These are phyloP conservation scores for Podaxis sp. DNA, from an alignment of 768 basidiomycete species.

Conservation along the genomic window DNA sequence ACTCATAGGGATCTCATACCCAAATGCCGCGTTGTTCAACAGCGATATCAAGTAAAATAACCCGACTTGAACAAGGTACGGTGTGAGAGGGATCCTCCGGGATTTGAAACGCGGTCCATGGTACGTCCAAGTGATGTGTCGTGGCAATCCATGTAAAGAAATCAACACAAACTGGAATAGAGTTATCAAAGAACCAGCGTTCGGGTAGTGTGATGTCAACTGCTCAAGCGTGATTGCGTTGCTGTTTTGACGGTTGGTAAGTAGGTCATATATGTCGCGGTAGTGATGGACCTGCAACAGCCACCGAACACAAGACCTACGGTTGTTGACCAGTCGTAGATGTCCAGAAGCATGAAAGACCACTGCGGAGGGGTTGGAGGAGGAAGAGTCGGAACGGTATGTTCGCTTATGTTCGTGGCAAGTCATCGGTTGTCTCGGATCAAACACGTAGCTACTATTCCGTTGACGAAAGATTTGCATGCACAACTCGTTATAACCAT, in stretches of 20 bases:
- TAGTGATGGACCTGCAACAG: conserved; percentile 51
- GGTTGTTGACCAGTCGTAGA: conserved; percentile 54
- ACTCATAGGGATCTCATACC: conserved; percentile 82
- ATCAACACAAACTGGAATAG: conserved; percentile 84
- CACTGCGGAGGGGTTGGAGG: too few species aligned
- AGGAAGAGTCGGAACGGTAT: too few species aligned
- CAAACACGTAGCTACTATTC: too few species aligned
- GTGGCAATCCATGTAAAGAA: conserved; percentile 70
- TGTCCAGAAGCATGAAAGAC: neutral
- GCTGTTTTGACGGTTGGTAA: conserved; percentile 33
- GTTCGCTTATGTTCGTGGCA: too few species aligned
- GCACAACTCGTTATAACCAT: too few species aligned
- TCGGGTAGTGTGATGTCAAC: conserved; percentile 64
- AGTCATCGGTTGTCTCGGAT: too few species aligned
- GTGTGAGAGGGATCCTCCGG: conserved; percentile 67
- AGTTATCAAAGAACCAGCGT: conserved; percentile 79
- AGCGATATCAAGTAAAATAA: conserved; percentile 79
- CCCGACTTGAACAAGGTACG: conserved; percentile 78
- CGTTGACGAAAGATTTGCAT: too few species aligned
- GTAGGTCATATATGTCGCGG: conserved; percentile 37
- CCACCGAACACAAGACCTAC: conserved; percentile 84
- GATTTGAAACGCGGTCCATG: conserved; percentile 57
- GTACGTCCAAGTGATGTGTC: conserved; percentile 52
- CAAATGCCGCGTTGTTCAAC: conserved; percentile 92
- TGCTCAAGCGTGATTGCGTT: conserved; percentile 81